Evolutionary conservation across 2,329 filamentous ascomycete genomes (phyloP).

Genomic region (Annulohypoxylon truncatum): DNA sequence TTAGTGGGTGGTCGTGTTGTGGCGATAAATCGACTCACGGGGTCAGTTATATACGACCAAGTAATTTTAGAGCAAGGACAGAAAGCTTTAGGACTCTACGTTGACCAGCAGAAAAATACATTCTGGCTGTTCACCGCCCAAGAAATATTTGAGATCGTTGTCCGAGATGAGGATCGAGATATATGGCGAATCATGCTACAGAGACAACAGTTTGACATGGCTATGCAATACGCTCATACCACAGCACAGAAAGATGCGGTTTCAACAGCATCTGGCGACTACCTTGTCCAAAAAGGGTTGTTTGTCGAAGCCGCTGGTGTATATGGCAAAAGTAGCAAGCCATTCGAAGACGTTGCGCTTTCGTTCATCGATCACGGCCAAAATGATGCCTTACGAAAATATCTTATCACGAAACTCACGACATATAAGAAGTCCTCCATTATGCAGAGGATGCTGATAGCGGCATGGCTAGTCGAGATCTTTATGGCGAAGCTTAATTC

Average conservation of each 20-base stretch:
- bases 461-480: conserved; percentile 93
- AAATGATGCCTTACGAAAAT: conserved; percentile 89
- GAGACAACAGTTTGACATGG: conserved; percentile 87
- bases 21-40: conserved; percentile 87
- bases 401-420: conserved; percentile 84
- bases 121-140: conserved; percentile 95
- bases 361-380: conserved; percentile 90
- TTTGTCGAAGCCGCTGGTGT: conserved; percentile 88
- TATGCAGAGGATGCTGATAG: conserved; percentile 97
- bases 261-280: conserved; percentile 90
- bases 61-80: conserved; percentile 84
- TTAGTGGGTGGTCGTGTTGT: conserved; percentile 86
- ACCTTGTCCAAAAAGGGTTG: conserved; percentile 82
- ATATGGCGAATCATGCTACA: conserved; percentile 95
- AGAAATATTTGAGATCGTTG: conserved; percentile 93
- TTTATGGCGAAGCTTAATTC: conserved; percentile 98
- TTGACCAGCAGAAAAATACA: conserved; percentile 94
- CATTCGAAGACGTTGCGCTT: conserved; percentile 94
- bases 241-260: conserved; percentile 88
- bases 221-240: conserved; percentile 85
- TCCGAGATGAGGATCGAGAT: conserved; percentile 89
- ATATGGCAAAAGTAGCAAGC: conserved; percentile 95
- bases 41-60: conserved; percentile 88
- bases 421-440: conserved; percentile 83
- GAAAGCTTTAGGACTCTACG: conserved; percentile 82